Evolutionary conservation across 345 rosid genomes (phyloP), one percentile per base, ranked within the genome.

Genomic region (Pelargonium nanum): DNA sequence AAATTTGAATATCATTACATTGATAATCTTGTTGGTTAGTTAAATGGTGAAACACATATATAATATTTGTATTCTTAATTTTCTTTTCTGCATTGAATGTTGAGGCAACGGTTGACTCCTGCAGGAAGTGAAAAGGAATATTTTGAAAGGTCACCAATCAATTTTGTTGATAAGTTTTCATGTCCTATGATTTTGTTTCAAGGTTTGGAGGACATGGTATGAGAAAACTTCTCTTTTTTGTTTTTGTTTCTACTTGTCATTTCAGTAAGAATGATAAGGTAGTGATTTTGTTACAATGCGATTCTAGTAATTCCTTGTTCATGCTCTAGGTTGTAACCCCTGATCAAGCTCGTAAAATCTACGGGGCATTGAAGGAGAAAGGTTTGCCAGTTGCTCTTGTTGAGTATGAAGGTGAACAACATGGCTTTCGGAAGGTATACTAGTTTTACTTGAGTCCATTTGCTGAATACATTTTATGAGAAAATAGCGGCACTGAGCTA

Each of bases 151-250:
- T 78, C 99, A 21, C 99, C 97, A 40, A 84, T 87, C 69, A 89
- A 89, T 78, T 86, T 72, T 58, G 94, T 87, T 2, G 85, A 87
- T 63, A 78, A 68, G 66, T 93, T 93, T 78, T 89, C 96, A 65
- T 93, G 97, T 77, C 99, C 96, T 70, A 80, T 85, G 67, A 89
- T 93, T 80, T 77, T 87, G 32, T 93, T 93, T 74, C 97, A 89
- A 71, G 97, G 99, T 59, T 66, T 93, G 60, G 97, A 93, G 70
- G 99, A 93, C 76, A 87, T 87, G 99, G 97, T 86, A 73, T 1
- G 63, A 16, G 53, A 25, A 26, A 56, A 57, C 34, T 64, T 1
- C 26, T 19, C 12, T 61, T 58, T 5, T 8, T n/a, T n/a, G n/a
- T n/a, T n/a, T n/a, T n/a, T 20, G 4, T 45, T 21, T 51, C 24